phyloP scores from a whole-genome alignment of 139 green algal genomes.

The Zygnema cylindricum region DNA sequence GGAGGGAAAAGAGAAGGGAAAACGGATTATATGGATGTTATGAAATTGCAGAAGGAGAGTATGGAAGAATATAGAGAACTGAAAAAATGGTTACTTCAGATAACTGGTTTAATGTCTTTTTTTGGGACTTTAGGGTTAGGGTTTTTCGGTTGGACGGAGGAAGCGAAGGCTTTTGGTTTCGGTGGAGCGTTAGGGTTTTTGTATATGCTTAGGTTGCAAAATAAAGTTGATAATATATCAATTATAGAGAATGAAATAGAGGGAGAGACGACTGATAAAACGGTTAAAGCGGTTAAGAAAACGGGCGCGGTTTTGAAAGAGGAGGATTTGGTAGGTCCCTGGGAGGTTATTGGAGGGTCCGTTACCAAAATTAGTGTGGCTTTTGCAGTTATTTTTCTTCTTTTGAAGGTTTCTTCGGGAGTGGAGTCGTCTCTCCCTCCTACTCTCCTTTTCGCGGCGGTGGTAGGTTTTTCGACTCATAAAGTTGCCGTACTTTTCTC shows the following conservation, averaged over 20 bases:
- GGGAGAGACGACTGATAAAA: background rate
- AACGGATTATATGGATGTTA: too few species aligned
- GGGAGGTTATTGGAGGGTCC: background rate
- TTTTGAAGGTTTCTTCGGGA: background rate
- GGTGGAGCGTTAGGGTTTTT: background rate
- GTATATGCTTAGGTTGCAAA: conserved; percentile 12
- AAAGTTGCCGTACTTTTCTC: conserved; percentile 8
- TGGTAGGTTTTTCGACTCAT: background rate
- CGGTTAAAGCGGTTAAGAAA: background rate
- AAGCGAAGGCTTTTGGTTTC: background rate
- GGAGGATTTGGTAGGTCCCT: background rate
- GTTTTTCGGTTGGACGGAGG: background rate
- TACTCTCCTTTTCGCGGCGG: background rate
- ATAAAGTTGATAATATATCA: background rate
- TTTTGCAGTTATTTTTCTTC: background rate
- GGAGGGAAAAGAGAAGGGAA: too few species aligned
- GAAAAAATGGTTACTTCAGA: background rate
- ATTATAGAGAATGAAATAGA: background rate
- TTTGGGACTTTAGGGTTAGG: background rate
- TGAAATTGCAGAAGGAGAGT: background rate
- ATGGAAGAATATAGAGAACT: background rate
- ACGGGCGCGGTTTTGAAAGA: too few species aligned
- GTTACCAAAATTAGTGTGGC: background rate
- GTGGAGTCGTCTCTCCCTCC: background rate
- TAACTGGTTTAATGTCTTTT: background rate